Evolutionary conservation across 306 rosid species (phyloP).

Genomic region (Myrica gale): DNA sequence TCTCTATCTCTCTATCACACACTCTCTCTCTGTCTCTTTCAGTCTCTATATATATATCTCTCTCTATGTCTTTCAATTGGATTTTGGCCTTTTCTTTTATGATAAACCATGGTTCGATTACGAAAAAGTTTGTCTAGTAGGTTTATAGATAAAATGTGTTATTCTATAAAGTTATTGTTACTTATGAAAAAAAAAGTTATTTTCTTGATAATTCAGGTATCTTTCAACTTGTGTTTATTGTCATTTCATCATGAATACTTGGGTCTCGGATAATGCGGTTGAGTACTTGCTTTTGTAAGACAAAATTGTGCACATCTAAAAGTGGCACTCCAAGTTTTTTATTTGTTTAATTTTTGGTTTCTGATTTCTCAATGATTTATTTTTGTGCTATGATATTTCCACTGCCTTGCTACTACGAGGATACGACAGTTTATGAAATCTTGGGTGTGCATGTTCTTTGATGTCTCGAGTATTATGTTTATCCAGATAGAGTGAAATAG

Average conservation of each 20-base stretch:
- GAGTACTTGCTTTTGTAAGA: background rate
- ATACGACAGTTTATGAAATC: background rate
- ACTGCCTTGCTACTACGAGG: background rate
- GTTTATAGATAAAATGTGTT: background rate
- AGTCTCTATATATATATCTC: too few relatives aligned
- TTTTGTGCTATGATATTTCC: background rate
- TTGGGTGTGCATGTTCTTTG: background rate
- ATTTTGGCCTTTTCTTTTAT: background rate
- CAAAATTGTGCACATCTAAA: background rate
- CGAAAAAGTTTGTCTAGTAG: background rate
- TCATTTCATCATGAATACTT: background rate
- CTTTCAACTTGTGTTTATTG: too few relatives aligned
- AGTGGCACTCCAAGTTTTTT: background rate
- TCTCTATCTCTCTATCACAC: too few relatives aligned
- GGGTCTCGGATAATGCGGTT: background rate
- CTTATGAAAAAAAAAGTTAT: too few relatives aligned
- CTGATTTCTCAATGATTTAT: background rate
- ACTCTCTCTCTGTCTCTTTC: fast-evolving
- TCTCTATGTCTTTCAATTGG: background rate
- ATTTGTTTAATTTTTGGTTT: background rate
- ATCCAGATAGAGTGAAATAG: background rate
- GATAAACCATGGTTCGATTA: background rate
- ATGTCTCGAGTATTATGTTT: background rate
- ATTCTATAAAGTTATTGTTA: background rate
- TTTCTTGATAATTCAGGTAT: too few relatives aligned